Evolutionary conservation across 2,329 filamentous ascomycete species (phyloP), one percentile per base, ranked within the genome.

Genomic region (Paecilomyces formosus): DNA sequence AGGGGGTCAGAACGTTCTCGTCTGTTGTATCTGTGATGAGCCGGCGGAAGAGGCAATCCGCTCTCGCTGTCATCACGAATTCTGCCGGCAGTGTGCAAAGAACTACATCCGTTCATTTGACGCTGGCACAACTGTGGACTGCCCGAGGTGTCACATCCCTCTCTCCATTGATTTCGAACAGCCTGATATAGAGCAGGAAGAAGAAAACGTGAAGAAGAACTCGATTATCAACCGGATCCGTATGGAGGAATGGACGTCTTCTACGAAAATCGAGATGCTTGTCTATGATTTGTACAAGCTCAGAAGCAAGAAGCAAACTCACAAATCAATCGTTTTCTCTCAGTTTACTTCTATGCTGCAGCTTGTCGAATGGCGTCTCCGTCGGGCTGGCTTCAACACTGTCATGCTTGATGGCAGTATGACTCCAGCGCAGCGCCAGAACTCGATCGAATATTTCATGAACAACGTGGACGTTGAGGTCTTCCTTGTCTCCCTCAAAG

Each of bases 191-290:
- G 92, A 96, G 74, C 92, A 97, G 74, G 90, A 97, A 62, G 89
- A 93, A 72, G 82, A 85, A 1, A 77, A 87, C 6, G 86, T 96
- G 60, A 97, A 96, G 82, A 97, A 97, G 76, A 92, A 87, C 13
- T 96, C 92, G 1, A 99, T 99, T 73, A 95, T 97, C 80, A 97
- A 97, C 73, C 89, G 94, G 57, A 97, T 99, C 77, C 91, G 93
- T 75, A 97, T 97, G 92, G 90, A 96, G 72, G 90, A 97, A 68
- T 99, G 94, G 94, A 96, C 92, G 0, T 96, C 91, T 0, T 97
- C 92, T 1, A 97, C 92, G 62, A 99, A 99, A 79, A 99, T 99
- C 64, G 94, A 99, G 77, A 87, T 96, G 72, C 84, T 99, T 5
- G 88, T 97, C 9, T 95, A 97, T 69, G 92, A 97, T 69, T 83